A percentile compares a stretch with the other conserved stretches of the same genome.
Evolutionary conservation across 805 yeast genomes (phyloP).

Genomic region (Komagataella mondaviorum): DNA sequence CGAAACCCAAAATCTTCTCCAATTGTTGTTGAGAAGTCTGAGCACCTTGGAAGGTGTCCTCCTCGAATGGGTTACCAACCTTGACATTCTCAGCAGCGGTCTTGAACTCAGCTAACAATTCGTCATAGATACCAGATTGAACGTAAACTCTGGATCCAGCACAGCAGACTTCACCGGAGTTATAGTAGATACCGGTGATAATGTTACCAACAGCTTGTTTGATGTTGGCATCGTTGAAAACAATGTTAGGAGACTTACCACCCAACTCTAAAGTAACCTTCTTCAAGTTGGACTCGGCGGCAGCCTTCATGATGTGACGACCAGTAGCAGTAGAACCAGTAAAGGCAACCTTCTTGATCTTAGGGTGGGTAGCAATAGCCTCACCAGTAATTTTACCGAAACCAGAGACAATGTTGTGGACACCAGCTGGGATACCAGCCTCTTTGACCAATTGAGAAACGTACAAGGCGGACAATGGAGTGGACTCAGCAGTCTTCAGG

Average conservation of each 20-base stretch:
- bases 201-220: conserved; percentile 52
- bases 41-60: conserved; percentile 59
- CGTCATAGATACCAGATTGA: conserved; percentile 60
- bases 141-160: conserved; percentile 85
- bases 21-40: conserved; percentile 60
- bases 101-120: conserved; percentile 45
- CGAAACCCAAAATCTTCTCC: conserved; percentile 48
- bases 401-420: conserved; percentile 77
- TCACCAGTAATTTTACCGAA: conserved; percentile 78
- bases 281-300: conserved; percentile 58
- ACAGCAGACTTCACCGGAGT: conserved; percentile 90
- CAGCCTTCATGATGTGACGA: conserved; percentile 55
- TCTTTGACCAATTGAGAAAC: conserved; percentile 55
- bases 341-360: conserved; percentile 82
- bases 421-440: conserved; percentile 91
- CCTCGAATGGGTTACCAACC: conserved; percentile 74
- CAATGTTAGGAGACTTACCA: conserved; percentile 83
- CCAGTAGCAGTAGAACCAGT: conserved; percentile 92
- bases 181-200: conserved; percentile 68
- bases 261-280: conserved; percentile 79
- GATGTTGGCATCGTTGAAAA: conserved; percentile 64
- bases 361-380: conserved; percentile 64
- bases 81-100: conserved; percentile 33
- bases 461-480: conserved; percentile 79
- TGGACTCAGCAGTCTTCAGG: conserved; percentile 82